Conservation (phyloP, 208 protist genomes). For the Acanthamoeba healyi region DNA sequence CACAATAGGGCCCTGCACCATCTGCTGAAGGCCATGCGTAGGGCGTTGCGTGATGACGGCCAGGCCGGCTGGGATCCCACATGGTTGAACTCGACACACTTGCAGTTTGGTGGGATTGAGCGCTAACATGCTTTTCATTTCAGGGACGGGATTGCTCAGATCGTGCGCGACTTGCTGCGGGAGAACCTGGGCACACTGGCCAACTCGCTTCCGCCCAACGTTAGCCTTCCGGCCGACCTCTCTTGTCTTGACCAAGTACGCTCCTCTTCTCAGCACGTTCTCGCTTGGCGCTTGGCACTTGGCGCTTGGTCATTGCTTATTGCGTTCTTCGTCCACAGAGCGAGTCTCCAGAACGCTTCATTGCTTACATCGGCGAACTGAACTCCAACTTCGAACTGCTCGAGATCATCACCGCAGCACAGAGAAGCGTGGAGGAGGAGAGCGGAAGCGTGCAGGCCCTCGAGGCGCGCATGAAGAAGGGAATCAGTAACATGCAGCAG, state of each 20-base stretch:
- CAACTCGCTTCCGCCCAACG: slow-evolving; percentile 4
- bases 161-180: slow-evolving; percentile 6
- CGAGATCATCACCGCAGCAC: slow-evolving; percentile 23
- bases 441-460: slow-evolving; percentile 37
- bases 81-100: not conserved
- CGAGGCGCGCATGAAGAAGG: slow-evolving; percentile 5
- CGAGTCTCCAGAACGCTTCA: slow-evolving; percentile 28
- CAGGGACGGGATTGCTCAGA: slow-evolving; percentile 53
- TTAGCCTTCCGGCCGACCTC: slow-evolving; percentile 33
- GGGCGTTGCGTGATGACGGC: slow-evolving; percentile 14
- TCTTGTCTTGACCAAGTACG: slow-evolving; percentile 59
- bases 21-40: slow-evolving; percentile 35
- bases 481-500: slow-evolving; percentile 33
- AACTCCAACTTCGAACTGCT: slow-evolving; percentile 66
- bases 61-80: slow-evolving; percentile 61
- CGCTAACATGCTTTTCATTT: not conserved
- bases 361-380: slow-evolving; percentile 36
- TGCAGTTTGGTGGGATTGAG: not conserved
- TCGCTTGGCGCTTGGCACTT: not conserved
- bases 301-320: not conserved
- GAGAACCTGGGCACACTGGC: slow-evolving; percentile 7
- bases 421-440: slow-evolving; percentile 32
- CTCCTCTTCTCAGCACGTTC: not conserved
- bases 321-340: not conserved
- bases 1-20: slow-evolving; percentile 36